Conservation (phyloP, 495 filamentous ascomycete genomes). For the Letharia columbiana region DNA sequence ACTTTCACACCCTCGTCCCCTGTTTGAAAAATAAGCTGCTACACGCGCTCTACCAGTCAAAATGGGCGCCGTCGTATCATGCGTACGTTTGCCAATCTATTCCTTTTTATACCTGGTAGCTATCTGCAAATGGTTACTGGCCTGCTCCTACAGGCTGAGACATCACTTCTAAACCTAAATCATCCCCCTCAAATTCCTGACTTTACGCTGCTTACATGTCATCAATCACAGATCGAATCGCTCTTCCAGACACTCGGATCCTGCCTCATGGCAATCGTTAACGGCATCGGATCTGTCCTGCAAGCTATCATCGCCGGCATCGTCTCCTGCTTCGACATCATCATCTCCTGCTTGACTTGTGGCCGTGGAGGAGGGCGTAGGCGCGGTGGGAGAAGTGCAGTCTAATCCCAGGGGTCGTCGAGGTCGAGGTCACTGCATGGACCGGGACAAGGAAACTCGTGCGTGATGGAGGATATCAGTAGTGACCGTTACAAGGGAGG, state of each 20-base stretch:
- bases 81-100: slow-evolving; percentile 54
- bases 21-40: slow-evolving; percentile 18
- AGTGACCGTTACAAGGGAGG: neutral
- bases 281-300: slow-evolving; percentile 67
- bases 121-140: neutral
- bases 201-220: slow-evolving; percentile 9
- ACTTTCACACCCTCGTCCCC: slow-evolving; percentile 27
- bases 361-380: slow-evolving; percentile 45
- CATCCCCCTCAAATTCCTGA: slow-evolving; percentile 16
- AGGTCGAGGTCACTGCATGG: slow-evolving; percentile 2
- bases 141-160: neutral
- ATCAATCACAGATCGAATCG: slow-evolving; percentile 53
- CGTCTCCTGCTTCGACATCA: slow-evolving; percentile 68
- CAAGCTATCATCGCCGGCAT: slow-evolving; percentile 75
- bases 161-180: neutral
- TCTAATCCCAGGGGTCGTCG: slow-evolving; percentile 15
- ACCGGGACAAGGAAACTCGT: neutral
- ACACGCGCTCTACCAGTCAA: slow-evolving; percentile 33
- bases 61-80: slow-evolving; percentile 95
- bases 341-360: slow-evolving; percentile 84
- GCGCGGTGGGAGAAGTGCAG: slow-evolving; percentile 24
- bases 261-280: slow-evolving; percentile 75
- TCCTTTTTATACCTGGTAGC: neutral
- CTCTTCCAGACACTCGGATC: slow-evolving; percentile 78
- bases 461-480: neutral